These are phyloP conservation scores for Passiflora organensis DNA, from an alignment of 345 rosid species.

Conservation along the genomic window DNA sequence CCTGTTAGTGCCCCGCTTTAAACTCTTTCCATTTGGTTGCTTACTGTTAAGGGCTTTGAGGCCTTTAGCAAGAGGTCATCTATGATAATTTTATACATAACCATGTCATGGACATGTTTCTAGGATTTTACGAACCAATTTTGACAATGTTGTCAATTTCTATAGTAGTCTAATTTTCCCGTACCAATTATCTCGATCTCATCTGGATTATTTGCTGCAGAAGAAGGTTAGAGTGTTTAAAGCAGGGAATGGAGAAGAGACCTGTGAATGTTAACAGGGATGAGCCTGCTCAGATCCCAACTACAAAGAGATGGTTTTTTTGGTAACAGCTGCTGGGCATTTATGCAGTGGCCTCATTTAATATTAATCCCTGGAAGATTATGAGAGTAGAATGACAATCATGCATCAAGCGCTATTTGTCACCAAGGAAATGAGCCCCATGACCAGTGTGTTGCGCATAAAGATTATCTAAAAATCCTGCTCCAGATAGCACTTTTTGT, in stretches of 20 bases:
- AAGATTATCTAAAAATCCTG: no score
- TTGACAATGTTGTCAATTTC: no score
- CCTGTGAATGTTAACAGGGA: slow-evolving; percentile 23
- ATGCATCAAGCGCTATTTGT: not conserved
- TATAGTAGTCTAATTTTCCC: not conserved
- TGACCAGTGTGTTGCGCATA: no score
- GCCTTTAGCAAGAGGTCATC: no score
- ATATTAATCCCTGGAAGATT: not conserved
- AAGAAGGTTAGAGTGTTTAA: slow-evolving; percentile 57
- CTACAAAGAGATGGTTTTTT: slow-evolving; percentile 56
- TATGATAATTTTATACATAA: not conserved
- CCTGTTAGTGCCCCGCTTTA: not conserved
- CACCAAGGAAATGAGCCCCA: not conserved
- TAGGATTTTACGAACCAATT: not conserved
- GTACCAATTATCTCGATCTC: no score
- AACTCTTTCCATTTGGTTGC: no score
- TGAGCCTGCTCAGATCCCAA: slow-evolving; percentile 25
- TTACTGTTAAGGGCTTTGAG: not conserved
- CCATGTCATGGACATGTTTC: not conserved
- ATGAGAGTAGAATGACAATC: not conserved
- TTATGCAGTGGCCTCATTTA: not conserved
- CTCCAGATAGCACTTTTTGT: no score
- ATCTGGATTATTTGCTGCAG: slow-evolving; percentile 29
- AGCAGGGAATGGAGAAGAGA: slow-evolving; percentile 62
- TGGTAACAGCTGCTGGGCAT: slow-evolving; percentile 41